Evolutionary conservation across 2,329 filamentous ascomycete genomes (phyloP).

Genomic region (Fusarium oxysporum): DNA sequence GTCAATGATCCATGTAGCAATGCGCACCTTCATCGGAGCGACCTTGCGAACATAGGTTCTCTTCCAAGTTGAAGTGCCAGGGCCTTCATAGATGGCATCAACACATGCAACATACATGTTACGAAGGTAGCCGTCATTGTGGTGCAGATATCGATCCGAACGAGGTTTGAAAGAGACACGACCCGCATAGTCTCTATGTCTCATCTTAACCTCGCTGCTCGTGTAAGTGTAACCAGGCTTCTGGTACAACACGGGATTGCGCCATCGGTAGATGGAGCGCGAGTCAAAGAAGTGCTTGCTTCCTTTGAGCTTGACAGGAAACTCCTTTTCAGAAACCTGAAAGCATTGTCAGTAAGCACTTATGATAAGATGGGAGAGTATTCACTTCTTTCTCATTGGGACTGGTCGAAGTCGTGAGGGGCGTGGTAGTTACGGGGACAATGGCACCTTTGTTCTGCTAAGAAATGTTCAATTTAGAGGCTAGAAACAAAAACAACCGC

Average conservation of each 20-base stretch:
- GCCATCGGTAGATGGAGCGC: conserved; percentile 34
- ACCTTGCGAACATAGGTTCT: conserved; percentile 45
- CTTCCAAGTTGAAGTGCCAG: conserved; percentile 45
- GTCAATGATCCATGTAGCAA: conserved; percentile 45
- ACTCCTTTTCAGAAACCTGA: conserved; percentile 41
- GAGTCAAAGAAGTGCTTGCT: conserved; percentile 39
- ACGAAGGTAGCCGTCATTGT: conserved; percentile 42
- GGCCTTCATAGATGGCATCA: conserved; percentile 42
- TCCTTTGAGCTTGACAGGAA: conserved; percentile 42
- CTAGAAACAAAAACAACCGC: conserved; percentile 45
- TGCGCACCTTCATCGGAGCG: conserved; percentile 41
- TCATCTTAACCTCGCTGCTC: conserved; percentile 23
- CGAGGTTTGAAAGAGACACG: conserved; percentile 36
- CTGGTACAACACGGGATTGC: conserved; percentile 42
- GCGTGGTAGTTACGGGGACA: conserved; percentile 28
- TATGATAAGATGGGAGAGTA: neutral
- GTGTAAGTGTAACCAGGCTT: conserved; percentile 38
- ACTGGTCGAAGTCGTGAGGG: conserved; percentile 15
- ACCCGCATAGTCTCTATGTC: conserved; percentile 43
- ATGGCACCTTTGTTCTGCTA: conserved; percentile 39
- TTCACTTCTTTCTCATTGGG: conserved; percentile 37
- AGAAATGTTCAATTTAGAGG: conserved; percentile 40
- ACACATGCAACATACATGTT: conserved; percentile 45
- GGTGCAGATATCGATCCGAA: conserved; percentile 44
- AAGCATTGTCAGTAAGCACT: conserved; percentile 11